Conservation (phyloP, 805 yeast species). For the Candida pseudoglaebosa region DNA sequence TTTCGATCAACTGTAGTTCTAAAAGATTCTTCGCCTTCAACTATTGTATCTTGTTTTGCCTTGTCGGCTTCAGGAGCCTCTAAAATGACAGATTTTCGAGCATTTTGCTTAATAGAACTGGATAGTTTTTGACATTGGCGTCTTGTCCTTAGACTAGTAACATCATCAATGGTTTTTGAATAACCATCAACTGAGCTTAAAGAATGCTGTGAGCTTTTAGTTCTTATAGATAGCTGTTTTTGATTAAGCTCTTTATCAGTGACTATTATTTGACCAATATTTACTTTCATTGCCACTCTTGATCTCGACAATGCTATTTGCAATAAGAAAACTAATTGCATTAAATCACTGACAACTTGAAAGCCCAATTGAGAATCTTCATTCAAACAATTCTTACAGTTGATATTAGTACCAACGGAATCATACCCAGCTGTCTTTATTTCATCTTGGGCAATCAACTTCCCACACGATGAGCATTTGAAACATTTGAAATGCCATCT, state of each 20-base stretch:
- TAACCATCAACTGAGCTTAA: conserved; percentile 45
- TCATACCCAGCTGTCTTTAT: conserved; percentile 46
- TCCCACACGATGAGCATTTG: conserved; percentile 56
- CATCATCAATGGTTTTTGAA: conserved; percentile 67
- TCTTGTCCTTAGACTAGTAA: conserved; percentile 68
- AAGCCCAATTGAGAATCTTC: conserved; percentile 55
- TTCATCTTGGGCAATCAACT: conserved; percentile 26
- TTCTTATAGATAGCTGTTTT: conserved; percentile 6
- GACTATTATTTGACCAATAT: conserved; percentile 5
- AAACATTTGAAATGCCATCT: conserved; percentile 87
- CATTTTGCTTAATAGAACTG: conserved; percentile 53
- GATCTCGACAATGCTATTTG: conserved; percentile 82
- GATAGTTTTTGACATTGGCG: conserved; percentile 61
- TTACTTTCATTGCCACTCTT: conserved; percentile 50
- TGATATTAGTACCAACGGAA: conserved; percentile 27
- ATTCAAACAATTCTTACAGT: conserved; percentile 63
- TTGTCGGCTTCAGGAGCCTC: conserved; percentile 56
- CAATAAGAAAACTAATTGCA: conserved; percentile 71
- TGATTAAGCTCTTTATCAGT: conserved; percentile 6
- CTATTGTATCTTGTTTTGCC: conserved; percentile 18
- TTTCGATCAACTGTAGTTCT: conserved; percentile 18
- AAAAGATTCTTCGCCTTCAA: conserved; percentile 3
- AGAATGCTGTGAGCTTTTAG: conserved; percentile 1
- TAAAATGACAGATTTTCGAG: conserved; percentile 61
- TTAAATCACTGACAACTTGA: conserved; percentile 57